These are phyloP conservation scores for Solanum lycopersicoides DNA, from an alignment of 257 asterid genomes.

Conservation along the genomic window DNA sequence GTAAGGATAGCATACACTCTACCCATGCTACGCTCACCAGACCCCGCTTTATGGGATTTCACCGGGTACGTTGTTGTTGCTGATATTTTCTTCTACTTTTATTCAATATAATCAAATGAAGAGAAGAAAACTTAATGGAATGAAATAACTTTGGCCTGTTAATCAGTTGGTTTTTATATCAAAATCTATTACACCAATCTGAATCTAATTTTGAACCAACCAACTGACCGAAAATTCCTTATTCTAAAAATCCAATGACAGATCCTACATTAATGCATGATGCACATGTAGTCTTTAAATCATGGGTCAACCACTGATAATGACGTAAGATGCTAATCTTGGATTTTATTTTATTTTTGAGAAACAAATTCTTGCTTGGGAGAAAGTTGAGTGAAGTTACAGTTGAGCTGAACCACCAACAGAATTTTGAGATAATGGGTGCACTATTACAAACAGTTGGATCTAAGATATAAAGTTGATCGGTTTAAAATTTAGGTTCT, in stretches of 20 bases:
- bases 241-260: not conserved
- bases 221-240: not conserved
- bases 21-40: not conserved
- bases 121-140: not conserved
- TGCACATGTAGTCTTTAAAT: not conserved
- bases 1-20: not conserved
- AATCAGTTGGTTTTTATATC: not conserved
- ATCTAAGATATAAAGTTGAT: too few species aligned
- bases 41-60: not conserved
- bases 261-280: not conserved
- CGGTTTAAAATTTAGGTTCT: too few species aligned
- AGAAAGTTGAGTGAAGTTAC: not conserved
- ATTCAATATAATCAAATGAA: not conserved
- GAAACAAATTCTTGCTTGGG: not conserved
- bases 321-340: not conserved
- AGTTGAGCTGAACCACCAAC: not conserved
- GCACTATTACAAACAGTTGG: too few species aligned
- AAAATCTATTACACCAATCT: not conserved
- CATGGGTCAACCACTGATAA: not conserved
- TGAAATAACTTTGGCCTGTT: not conserved
- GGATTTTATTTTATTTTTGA: not conserved
- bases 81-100: not conserved
- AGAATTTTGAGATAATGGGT: too few species aligned
- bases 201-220: not conserved
- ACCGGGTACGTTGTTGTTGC: not conserved